Percentiles rank a stretch among this genome's conserved stretches.
phyloP scores from a whole-genome alignment of 2,329 filamentous ascomycete genomes.

The Tolypocladium capitatum region DNA sequence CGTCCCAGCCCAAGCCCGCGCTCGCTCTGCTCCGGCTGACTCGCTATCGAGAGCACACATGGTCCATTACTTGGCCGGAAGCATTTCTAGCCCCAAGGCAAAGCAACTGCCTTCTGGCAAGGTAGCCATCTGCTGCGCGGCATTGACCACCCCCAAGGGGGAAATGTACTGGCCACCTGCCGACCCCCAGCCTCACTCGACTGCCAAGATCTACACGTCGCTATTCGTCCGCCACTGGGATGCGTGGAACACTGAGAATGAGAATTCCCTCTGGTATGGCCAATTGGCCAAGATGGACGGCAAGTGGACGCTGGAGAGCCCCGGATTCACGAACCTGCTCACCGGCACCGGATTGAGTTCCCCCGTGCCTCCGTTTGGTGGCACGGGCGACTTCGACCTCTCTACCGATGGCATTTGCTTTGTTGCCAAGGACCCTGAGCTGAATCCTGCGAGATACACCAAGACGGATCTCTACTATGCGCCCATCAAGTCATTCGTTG shows the following conservation, averaged over 20 bases:
- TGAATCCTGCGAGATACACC: constrained; percentile 62
- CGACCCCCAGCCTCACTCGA: constrained; percentile 45
- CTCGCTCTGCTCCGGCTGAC: not conserved
- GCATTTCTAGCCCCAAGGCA: constrained; percentile 45
- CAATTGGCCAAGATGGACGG: constrained; percentile 34
- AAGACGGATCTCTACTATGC: constrained; percentile 72
- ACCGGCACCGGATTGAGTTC: constrained; percentile 44
- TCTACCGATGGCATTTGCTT: constrained; percentile 53
- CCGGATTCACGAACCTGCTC: constrained; percentile 49
- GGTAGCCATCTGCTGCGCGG: constrained; percentile 45
- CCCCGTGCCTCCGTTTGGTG: constrained; percentile 68
- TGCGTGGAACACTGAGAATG: constrained; percentile 54
- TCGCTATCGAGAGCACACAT: constrained; percentile 23
- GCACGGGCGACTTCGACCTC: constrained; percentile 68
- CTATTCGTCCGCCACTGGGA: constrained; percentile 81
- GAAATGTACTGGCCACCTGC: constrained; percentile 53
- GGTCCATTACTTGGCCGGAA: constrained; percentile 35
- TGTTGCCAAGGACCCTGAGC: constrained; percentile 58
- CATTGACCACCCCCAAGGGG: constrained; percentile 54
- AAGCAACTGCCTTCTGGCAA: constrained; percentile 35
- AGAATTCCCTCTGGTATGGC: constrained; percentile 61
- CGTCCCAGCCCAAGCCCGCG: not conserved
- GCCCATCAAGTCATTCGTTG: constrained; percentile 46
- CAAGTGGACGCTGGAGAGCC: constrained; percentile 27
- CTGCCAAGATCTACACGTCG: constrained; percentile 58